Evolutionary conservation across 768 basidiomycete species (phyloP).

Genomic region (Mycena epipterygia): DNA sequence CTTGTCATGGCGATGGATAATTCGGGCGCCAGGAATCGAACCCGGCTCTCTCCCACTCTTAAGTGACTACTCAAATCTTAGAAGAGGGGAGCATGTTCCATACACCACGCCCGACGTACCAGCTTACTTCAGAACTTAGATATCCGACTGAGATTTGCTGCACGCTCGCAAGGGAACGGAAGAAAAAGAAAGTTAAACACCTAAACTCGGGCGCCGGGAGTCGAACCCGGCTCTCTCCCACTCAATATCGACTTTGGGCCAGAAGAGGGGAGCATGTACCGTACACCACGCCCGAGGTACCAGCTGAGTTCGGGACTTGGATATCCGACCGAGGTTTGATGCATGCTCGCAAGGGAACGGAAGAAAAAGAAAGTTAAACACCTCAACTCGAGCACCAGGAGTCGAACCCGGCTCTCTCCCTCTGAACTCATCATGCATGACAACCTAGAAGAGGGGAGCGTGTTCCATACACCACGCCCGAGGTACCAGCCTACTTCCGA

Average conservation of each 20-base stretch:
- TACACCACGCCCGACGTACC: background rate
- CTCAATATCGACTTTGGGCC: background rate
- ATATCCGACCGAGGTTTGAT: no score
- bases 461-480: no score
- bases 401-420: no score
- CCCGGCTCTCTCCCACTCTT: background rate
- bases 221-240: conserved; percentile 1
- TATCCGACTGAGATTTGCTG: background rate
- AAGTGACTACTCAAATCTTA: background rate
- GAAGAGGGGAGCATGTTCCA: background rate
- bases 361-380: no score
- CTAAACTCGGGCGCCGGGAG: conserved; percentile 7
- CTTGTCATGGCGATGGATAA: background rate
- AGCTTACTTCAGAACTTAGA: background rate
- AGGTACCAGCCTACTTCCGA: no score
- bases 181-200: background rate
- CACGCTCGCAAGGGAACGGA: no score
- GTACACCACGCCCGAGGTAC: background rate
- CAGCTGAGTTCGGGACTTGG: no score
- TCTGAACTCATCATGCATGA: no score
- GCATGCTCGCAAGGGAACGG: no score
- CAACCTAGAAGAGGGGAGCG: no score
- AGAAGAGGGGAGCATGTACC: background rate
- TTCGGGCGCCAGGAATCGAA: conserved; percentile 7
- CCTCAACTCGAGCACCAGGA: no score